Base-by-base conservation (phyloP, 257 asterid genomes). In the Cruciata laevipes region DNA sequence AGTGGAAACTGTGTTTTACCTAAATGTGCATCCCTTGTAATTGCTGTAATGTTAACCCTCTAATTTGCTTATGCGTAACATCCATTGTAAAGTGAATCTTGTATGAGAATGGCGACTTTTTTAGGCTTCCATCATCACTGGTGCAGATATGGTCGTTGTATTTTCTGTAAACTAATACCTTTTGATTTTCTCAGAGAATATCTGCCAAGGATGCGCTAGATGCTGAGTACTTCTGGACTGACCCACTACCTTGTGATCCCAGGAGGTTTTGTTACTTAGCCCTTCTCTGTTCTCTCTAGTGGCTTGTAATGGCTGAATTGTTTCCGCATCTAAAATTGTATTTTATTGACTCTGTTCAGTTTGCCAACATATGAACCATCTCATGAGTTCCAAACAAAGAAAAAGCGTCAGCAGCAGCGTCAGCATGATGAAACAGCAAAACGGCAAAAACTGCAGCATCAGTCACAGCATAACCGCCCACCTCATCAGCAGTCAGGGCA, bases 371-470 rank as follows among this genome's bases (percentile, higher is more conserved):
- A 89, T 20, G 96, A 89, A 74, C 42, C 96, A 64, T 89, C 96
- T 17, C 96, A 89, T n/a, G 96, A 89, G 79, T 89, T 87, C 81
- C 96, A 89, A 72, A 89, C 96, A 32, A 89, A 89, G 95, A 89
- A 89, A 79, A 89, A 89, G 76, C 92, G 95, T 5, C 96, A 87
- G 79, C 96, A 89, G 74, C 87, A 81, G 67, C 82, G 92, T 38
- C 96, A 87, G 77, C 85, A 80, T 24, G 96, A 89, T 31, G 96
- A 89, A 68, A 81, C 85, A 21, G 57, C 95, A 7, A 89, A 89
- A 70, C 86, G 95, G 24, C 96, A 87, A 71, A 89, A 87, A 79
- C 53, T 83, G 57, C 96, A 86, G 68, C 86, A 86, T 71, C 89
- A 78, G 70, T 84, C 80, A 74, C 93, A 87, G 79, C 87, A 86